A percentile compares a stretch with the other conserved stretches of the same genome.
These are phyloP conservation scores for Botrytis hyacinthi DNA, from an alignment of 2,329 filamentous ascomycete genomes.

Conservation along the genomic window DNA sequence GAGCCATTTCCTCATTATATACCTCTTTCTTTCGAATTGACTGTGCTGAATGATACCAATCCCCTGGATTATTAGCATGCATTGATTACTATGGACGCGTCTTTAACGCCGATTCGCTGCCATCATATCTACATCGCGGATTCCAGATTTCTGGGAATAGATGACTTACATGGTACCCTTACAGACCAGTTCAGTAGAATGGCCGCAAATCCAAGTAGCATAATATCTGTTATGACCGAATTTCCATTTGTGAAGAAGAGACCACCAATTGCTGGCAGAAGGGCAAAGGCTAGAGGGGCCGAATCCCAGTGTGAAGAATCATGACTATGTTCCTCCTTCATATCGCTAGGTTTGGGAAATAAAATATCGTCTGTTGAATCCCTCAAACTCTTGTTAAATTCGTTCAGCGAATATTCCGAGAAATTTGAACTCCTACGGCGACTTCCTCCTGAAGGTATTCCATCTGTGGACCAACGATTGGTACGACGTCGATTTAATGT, in stretches of 20 bases:
- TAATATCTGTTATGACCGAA: conserved; percentile 78
- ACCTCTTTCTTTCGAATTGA: conserved; percentile 56
- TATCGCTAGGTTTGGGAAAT: conserved; percentile 50
- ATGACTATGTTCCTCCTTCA: conserved; percentile 41
- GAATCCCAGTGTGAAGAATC: conserved; percentile 72
- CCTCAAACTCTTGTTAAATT: conserved; percentile 61
- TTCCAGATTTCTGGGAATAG: neutral
- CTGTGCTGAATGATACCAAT: conserved; percentile 73
- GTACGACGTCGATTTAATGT: conserved; percentile 29
- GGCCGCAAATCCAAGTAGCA: conserved; percentile 74
- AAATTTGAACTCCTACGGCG: conserved; percentile 73
- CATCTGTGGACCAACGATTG: conserved; percentile 35
- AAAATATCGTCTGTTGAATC: conserved; percentile 71
- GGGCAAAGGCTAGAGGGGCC: conserved; percentile 76
- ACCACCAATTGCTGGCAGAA: conserved; percentile 82
- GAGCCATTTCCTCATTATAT: conserved; percentile 36
- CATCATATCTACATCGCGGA: neutral
- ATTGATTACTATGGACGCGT: neutral
- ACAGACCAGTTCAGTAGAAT: conserved; percentile 93
- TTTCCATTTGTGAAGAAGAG: conserved; percentile 82
- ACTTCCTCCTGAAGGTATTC: conserved; percentile 28
- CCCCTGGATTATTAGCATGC: conserved; percentile 45
- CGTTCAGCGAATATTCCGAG: conserved; percentile 70
- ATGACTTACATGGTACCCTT: conserved; percentile 66
- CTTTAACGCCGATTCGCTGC: neutral